Evolutionary conservation across 2,329 filamentous ascomycete genomes (phyloP), one percentile per base, ranked within the genome.

Genomic region (Graphilbum fragrans): DNA sequence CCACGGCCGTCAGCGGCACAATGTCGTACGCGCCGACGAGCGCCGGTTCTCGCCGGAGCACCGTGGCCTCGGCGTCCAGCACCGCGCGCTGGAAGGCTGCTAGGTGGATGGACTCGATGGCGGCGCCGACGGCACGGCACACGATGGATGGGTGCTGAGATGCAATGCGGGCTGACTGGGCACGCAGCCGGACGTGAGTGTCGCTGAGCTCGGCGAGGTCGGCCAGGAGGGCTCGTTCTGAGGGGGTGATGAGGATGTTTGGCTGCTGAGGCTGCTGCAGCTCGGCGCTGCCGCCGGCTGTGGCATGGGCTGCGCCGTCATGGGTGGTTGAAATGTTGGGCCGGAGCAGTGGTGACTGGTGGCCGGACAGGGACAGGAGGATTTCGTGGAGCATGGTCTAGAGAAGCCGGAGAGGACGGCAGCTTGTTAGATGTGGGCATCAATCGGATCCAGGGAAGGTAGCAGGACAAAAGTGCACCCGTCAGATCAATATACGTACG

Each of bases 361-460:
- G 86, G 51, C 92, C 90, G 54, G 88, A 93, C 62, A 96, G 80
- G 60, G 88, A 90, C 62, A 98, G 81, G 62, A 96, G 79, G 66
- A 98, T 86, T 71, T 98, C 92, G 75, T 96, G 92, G 61, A 98
- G 84, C 92, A 98, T 98, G 51, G 51, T n/a, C n/a, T n/a, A n/a
- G n/a, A n/a, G n/a, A 52, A 50, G 41, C 38, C 47, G 31, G 31
- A 7, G 23, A 12, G 7, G 23, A 7, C 23, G 23, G 23, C 23
- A 37, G 21, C 12, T 35, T 41, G 37, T 20, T 29, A 8, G 35
- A 7, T 5, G n/a, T 4, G 35, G 14, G 6, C 14, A 16, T 34
- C 32, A 34, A 16, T 22, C 35, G 19, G 9, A 27, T 7, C 23
- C 7, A 7, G 23, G 7, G 7, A 27, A 12, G 23, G 7, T 12